These are phyloP conservation scores for Zymoseptoria pseudotritici DNA, from an alignment of 2,329 filamentous ascomycete genomes.

Conservation along the genomic window DNA sequence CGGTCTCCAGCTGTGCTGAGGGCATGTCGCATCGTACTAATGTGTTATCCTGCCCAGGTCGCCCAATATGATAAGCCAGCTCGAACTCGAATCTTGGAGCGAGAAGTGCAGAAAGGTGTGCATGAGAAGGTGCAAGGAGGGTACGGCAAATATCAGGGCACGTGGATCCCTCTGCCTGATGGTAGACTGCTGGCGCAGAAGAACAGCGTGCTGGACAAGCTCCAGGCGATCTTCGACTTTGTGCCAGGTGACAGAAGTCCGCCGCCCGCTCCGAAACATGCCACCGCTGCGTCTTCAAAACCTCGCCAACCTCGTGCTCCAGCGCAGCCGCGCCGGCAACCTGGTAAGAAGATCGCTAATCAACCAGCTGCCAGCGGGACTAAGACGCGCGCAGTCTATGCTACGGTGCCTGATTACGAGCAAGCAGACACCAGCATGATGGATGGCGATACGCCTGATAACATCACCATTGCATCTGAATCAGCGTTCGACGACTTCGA, in stretches of 20 bases:
- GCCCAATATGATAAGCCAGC: slow-evolving; percentile 97
- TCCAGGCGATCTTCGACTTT: slow-evolving; percentile 84
- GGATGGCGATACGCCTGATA: slow-evolving; percentile 70
- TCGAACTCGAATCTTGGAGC: slow-evolving; percentile 85
- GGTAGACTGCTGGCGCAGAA: slow-evolving; percentile 76
- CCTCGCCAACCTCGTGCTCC: slow-evolving; percentile 62
- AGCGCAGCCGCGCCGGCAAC: slow-evolving; percentile 15
- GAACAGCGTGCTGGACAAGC: slow-evolving; percentile 76
- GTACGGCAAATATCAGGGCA: slow-evolving; percentile 98
- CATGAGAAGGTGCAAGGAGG: slow-evolving; percentile 98
- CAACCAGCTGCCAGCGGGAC: slow-evolving; percentile 34
- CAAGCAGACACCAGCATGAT: slow-evolving; percentile 22
- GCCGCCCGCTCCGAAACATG: slow-evolving; percentile 87
- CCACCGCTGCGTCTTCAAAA: slow-evolving; percentile 61
- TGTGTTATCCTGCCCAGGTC: slow-evolving; percentile 30
- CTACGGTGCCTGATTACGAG: slow-evolving; percentile 29
- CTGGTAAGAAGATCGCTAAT: slow-evolving; percentile 16
- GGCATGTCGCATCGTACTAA: not conserved
- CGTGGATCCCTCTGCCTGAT: slow-evolving; percentile 85
- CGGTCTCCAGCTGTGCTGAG: not conserved
- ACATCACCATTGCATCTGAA: slow-evolving; percentile 72
- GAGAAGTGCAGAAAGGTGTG: slow-evolving; percentile 90
- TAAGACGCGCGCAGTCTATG: slow-evolving; percentile 51
- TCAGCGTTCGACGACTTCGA: slow-evolving; percentile 82
- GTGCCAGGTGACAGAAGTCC: slow-evolving; percentile 78